Evolutionary conservation across 768 basidiomycete genomes (phyloP).

Genomic region (Kwoniella sp.): DNA sequence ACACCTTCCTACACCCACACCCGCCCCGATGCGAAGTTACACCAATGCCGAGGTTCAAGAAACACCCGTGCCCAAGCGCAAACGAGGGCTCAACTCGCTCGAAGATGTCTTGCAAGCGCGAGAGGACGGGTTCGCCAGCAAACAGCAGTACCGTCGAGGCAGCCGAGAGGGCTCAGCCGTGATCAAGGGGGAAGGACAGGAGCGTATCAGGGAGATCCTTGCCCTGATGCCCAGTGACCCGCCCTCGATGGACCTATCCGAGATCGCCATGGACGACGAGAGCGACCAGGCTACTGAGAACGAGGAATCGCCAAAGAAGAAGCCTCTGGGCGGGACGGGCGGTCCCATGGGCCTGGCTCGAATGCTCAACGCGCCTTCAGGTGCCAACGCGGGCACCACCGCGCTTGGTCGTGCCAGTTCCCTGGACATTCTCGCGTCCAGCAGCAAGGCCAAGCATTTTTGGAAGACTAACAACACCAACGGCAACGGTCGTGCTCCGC

Average conservation of each 20-base stretch:
- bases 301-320: not conserved
- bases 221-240: slow-evolving; percentile 25
- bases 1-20: slow-evolving; percentile 1
- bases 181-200: slow-evolving; percentile 12
- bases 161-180: not conserved
- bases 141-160: slow-evolving; percentile 3
- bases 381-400: not conserved
- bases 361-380: slow-evolving; percentile 15
- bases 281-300: slow-evolving; percentile 5
- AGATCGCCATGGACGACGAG: slow-evolving; percentile 9
- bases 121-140: slow-evolving; percentile 9
- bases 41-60: not conserved
- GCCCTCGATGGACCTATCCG: slow-evolving; percentile 20
- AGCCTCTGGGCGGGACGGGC: not conserved
- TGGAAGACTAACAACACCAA: slow-evolving; percentile 1
- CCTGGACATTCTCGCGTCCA: slow-evolving; percentile 19
- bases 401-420: slow-evolving; percentile 25
- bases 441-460: slow-evolving; percentile 8
- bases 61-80: slow-evolving; percentile 11
- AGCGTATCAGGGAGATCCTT: slow-evolving; percentile 15
- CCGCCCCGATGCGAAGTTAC: not conserved
- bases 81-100: slow-evolving; percentile 14
- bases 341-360: slow-evolving; percentile 11
- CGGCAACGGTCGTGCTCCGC: slow-evolving; percentile 1
- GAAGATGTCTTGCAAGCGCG: slow-evolving; percentile 21